These are phyloP conservation scores for Aspergillus heteromorphus DNA, from an alignment of 495 filamentous ascomycete genomes.

Conservation along the genomic window DNA sequence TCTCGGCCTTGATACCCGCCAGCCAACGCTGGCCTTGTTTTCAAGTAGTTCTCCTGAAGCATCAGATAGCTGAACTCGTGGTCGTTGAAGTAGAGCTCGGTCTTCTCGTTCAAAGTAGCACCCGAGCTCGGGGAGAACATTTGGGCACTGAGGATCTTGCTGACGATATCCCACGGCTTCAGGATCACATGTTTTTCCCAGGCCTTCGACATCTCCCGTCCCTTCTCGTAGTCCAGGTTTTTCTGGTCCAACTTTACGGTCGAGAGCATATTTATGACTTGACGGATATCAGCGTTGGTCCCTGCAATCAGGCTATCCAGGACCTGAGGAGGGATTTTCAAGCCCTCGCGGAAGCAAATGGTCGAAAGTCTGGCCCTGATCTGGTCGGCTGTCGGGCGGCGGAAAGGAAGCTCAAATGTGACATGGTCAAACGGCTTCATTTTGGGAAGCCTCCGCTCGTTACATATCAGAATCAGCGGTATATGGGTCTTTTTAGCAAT, in stretches of 20 bases:
- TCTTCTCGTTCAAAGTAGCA: slow-evolving; percentile 89
- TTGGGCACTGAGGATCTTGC: slow-evolving; percentile 82
- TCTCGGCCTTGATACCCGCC: slow-evolving; percentile 55
- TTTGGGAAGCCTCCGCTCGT: slow-evolving; percentile 85
- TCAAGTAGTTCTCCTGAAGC: slow-evolving; percentile 97
- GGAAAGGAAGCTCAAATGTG: slow-evolving; percentile 79
- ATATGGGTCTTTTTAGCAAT: slow-evolving; percentile 93
- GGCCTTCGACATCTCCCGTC: slow-evolving; percentile 88
- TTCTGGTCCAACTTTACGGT: slow-evolving; percentile 82
- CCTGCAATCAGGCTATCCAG: slow-evolving; percentile 94
- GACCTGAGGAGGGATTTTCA: slow-evolving; percentile 82
- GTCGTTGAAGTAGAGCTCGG: slow-evolving; percentile 98
- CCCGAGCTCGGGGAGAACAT: slow-evolving; percentile 79
- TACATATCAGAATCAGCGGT: slow-evolving; percentile 96
- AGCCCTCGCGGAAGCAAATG: slow-evolving; percentile 84
- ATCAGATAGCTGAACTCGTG: slow-evolving; percentile 95
- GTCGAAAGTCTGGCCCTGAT: slow-evolving; percentile 87
- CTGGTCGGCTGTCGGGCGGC: slow-evolving; percentile 80
- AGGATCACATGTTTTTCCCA: slow-evolving; percentile 98
- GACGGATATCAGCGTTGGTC: slow-evolving; percentile 88
- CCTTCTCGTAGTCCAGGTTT: slow-evolving; percentile 71
- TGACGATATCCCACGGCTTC: slow-evolving; percentile 96
- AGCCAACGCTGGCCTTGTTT: slow-evolving; percentile 64
- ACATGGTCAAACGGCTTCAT: slow-evolving; percentile 95
- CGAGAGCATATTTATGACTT: slow-evolving; percentile 98